Base-by-base conservation (phyloP, 257 asterid species). In the Plantago major region DNA sequence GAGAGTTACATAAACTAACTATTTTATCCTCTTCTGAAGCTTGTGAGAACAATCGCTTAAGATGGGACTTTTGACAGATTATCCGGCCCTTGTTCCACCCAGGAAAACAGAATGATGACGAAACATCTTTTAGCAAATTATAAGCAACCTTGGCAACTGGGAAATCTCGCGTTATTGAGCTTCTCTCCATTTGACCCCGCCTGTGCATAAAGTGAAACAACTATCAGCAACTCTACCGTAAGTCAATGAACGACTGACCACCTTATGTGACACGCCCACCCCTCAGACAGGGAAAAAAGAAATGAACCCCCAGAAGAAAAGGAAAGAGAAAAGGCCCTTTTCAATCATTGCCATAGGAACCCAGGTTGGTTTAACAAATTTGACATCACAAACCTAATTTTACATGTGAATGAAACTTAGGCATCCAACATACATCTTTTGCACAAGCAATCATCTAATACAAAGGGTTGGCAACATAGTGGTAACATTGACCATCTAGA, bases 51-150 rank as follows among this genome's bases (percentile, higher is more conserved):
- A 75, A 11, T 12, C 88, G 92, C 76, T 86, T 88, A 15, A 92
- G 88, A 74, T 84, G 95, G 69, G 97, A 51, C 73, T 79, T 83
- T 65, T 81, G 98, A 65, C 98, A 89, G 70, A 81, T 69, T 50
- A 92, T 86, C 58, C 98, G 72, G n/a, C 95, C 95, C 82, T 84
- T 89, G 63, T 84, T 89, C 97, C 97, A 89, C 44, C 90, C 95
- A 6, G 98, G 95, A 71, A 75, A 89, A 78, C 83, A 63, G 65
- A 92, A 92, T 49, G 90, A 75, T 37, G 99, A 60, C 50, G 96
- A 89, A 62, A 88, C 70, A 40, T 92, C 90, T 71, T 80, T 86
- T 38, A 92, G 86, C 71, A 92, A 82, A 44, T 87, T 71, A 71
- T 84, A 86, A 30, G 81, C 95, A 65, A 84, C 95, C 71, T 89